Evolutionary conservation across 2,329 filamentous ascomycete species (phyloP).

Genomic region (Myrmaecium sp.): DNA sequence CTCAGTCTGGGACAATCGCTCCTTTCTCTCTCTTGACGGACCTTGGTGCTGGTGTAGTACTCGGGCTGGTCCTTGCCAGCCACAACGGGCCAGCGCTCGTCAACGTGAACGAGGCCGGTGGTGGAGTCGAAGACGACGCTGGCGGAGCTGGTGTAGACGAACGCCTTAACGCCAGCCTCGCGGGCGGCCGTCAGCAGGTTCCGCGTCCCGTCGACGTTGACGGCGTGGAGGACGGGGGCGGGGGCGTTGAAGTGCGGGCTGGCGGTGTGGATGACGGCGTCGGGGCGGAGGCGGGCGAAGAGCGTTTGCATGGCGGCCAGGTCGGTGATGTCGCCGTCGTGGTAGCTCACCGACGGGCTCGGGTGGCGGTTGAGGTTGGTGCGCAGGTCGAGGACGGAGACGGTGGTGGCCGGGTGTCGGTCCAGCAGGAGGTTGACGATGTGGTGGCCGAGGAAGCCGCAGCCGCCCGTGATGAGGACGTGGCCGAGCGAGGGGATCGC

Average conservation of each 20-base stretch:
- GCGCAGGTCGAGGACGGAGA: constrained; percentile 32
- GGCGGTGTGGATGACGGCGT: constrained; percentile 34
- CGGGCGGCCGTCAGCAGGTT: constrained; percentile 29
- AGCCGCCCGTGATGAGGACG: constrained; percentile 32
- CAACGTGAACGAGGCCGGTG: constrained; percentile 30
- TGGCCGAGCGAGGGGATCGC: constrained; percentile 21
- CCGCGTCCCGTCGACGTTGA: constrained; percentile 35
- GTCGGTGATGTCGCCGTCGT: constrained; percentile 34
- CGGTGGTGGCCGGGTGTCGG: constrained; percentile 23
- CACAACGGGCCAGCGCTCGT: constrained; percentile 30
- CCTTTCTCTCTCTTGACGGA: constrained; percentile 3
- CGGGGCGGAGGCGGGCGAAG: constrained; percentile 26
- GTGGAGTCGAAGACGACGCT: constrained; percentile 30
- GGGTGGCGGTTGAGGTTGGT: constrained; percentile 22
- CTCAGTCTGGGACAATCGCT: not conserved
- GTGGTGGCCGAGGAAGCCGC: constrained; percentile 34
- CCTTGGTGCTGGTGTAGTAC: constrained; percentile 35
- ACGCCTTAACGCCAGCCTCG: constrained; percentile 32
- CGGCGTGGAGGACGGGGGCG: constrained; percentile 25
- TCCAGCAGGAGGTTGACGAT: constrained; percentile 30
- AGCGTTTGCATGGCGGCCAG: constrained; percentile 22
- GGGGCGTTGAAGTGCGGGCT: constrained; percentile 25
- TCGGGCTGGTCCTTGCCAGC: constrained; percentile 30
- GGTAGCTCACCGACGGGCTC: constrained; percentile 27
- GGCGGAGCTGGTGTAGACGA: constrained; percentile 35